These are phyloP conservation scores for Circinella minor DNA, from an alignment of 371 early-diverging fungal species.

Conservation along the genomic window DNA sequence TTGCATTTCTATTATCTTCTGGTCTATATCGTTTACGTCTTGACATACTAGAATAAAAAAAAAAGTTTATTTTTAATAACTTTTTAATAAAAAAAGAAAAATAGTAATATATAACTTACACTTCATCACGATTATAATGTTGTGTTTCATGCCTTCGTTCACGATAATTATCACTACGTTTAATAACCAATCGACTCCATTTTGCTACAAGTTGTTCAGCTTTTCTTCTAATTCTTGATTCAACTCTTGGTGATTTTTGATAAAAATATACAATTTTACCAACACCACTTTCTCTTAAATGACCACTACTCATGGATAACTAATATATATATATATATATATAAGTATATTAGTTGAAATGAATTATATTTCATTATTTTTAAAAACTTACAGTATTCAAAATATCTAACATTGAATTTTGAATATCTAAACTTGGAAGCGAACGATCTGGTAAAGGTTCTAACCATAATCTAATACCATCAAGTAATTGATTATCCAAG, in stretches of 20 bases:
- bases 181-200: slow-evolving; percentile 89
- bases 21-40: slow-evolving; percentile 40
- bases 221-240: slow-evolving; percentile 71
- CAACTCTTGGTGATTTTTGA: slow-evolving; percentile 86
- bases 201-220: slow-evolving; percentile 85
- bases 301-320: slow-evolving; percentile 85
- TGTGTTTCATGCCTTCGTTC: slow-evolving; percentile 55
- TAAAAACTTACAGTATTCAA: slow-evolving; percentile 62
- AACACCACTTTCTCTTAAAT: slow-evolving; percentile 87
- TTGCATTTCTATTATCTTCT: slow-evolving; percentile 23
- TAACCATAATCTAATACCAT: slow-evolving; percentile 91
- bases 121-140: slow-evolving; percentile 46
- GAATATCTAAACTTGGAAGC: slow-evolving; percentile 93
- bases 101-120: slow-evolving; percentile 27
- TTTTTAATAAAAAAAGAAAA: too few species aligned
- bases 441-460: slow-evolving; percentile 97
- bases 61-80: too few species aligned
- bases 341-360: too few species aligned
- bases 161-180: slow-evolving; percentile 78
- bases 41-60: slow-evolving; percentile 32
- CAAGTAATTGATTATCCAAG: slow-evolving; percentile 89
- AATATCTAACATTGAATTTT: slow-evolving; percentile 79
- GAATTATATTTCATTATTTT: background rate
- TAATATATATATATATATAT: slow-evolving; percentile 10
- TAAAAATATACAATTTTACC: slow-evolving; percentile 97